Conservation (phyloP, 495 filamentous ascomycete species). For the Trichocladium uniseriatum region DNA sequence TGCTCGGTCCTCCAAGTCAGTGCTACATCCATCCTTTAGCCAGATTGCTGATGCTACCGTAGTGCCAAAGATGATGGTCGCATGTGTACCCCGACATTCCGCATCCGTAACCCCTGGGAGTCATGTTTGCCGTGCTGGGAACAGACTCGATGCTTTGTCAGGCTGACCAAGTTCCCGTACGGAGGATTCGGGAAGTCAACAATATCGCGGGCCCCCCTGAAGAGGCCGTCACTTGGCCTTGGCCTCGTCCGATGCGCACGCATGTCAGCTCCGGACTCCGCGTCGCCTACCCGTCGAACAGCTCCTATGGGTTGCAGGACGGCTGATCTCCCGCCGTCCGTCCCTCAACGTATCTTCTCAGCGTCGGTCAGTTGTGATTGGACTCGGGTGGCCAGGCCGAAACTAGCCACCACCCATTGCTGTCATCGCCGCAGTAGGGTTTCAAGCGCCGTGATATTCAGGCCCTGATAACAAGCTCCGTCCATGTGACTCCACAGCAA, state of each 20-base stretch:
- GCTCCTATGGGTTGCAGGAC: conserved; percentile 7
- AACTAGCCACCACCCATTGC: conserved; percentile 13
- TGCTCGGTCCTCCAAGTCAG: conserved; percentile 2
- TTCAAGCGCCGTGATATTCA: conserved; percentile 23
- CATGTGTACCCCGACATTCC: conserved; percentile 8
- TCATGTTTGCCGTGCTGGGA: conserved; percentile 8
- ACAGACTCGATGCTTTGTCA: conserved; percentile 24
- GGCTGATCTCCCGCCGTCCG: conserved; percentile 1
- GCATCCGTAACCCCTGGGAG: conserved; percentile 9
- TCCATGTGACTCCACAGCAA: conserved; percentile 27
- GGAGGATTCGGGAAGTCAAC: conserved; percentile 18
- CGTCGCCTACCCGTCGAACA: conserved; percentile 7
- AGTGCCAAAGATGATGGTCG: conserved; percentile 6
- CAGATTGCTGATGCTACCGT: conserved; percentile 26
- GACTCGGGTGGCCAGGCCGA: conserved; percentile 6
- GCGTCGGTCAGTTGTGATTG: too few relatives aligned
- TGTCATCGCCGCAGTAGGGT: conserved; percentile 4
- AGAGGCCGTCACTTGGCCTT: conserved; percentile 13
- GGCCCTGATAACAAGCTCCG: conserved; percentile 13
- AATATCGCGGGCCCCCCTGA: conserved; percentile 16
- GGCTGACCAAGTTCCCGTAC: conserved; percentile 26
- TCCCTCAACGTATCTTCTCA: too few relatives aligned
- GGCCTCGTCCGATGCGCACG: conserved; percentile 6
- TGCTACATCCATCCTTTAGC: conserved; percentile 25
- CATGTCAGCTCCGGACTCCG: conserved; percentile 3